Conservation (phyloP, 2,329 filamentous ascomycete genomes). For the Clarireedia paspali region DNA sequence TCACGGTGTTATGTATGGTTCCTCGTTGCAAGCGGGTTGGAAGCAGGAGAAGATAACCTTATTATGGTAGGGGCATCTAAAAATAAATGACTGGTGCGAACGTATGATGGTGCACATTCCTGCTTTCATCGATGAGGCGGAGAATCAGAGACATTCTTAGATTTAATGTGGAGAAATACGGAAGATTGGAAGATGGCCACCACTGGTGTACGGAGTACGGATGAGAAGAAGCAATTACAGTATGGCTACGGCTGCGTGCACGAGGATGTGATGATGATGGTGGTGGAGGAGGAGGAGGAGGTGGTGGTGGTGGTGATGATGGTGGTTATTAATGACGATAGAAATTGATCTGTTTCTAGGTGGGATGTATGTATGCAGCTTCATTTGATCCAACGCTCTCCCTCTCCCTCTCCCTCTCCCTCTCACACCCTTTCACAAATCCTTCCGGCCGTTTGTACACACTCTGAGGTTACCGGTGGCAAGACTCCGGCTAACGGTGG, state of each 20-base stretch:
- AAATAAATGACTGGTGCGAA: constrained; percentile 5
- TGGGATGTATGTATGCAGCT: too few species aligned
- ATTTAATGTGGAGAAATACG: constrained; percentile 2
- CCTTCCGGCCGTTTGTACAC: too few species aligned
- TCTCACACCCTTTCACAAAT: too few species aligned
- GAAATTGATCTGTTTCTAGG: background rate
- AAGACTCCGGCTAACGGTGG: too few species aligned
- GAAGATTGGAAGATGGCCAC: background rate
- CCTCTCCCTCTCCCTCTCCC: too few species aligned
- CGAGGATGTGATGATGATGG: background rate
- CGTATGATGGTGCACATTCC: background rate
- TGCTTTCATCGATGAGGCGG: background rate
- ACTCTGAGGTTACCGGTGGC: too few species aligned
- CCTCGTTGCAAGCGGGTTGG: background rate
- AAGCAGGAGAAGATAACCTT: background rate
- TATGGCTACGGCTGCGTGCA: background rate
- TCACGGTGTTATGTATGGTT: background rate
- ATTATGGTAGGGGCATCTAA: background rate
- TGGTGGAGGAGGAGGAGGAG: too few species aligned
- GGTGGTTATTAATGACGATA: background rate
- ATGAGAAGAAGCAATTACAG: background rate
- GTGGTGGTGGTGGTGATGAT: too few species aligned
- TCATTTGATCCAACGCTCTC: too few species aligned
- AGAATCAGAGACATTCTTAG: background rate
- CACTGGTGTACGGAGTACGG: background rate